Conservation (phyloP, 148 eudicot species). For the Silene latifolia region DNA sequence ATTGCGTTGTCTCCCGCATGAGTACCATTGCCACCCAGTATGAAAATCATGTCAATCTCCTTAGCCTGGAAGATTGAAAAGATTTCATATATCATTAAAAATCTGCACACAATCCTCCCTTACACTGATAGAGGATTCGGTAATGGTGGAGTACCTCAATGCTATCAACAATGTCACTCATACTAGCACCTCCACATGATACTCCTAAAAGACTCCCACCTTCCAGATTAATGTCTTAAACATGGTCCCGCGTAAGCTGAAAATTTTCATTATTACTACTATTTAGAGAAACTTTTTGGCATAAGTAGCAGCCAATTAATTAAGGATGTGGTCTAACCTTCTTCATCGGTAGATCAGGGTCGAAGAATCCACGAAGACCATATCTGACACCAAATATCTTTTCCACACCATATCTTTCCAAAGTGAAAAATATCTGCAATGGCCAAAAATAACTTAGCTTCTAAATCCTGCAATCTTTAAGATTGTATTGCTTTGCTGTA, state of each 20-base stretch:
- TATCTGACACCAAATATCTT: slow-evolving; percentile 43
- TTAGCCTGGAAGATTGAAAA: slow-evolving; percentile 32
- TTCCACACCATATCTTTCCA: slow-evolving; percentile 48
- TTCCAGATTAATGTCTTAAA: slow-evolving; percentile 49
- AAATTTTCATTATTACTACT: slow-evolving; percentile 5
- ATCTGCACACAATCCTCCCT: background rate
- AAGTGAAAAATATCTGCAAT: slow-evolving; percentile 44
- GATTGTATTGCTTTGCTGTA: background rate
- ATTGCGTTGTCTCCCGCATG: too few species aligned
- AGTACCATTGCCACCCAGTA: too few species aligned
- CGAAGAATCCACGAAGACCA: slow-evolving; percentile 48
- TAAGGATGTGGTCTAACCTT: slow-evolving; percentile 32
- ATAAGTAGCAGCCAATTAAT: slow-evolving; percentile 4
- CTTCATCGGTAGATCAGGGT: slow-evolving; percentile 44
- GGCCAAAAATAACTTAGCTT: slow-evolving; percentile 8
- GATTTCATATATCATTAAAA: background rate
- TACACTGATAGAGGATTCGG: background rate
- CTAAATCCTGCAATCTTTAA: background rate
- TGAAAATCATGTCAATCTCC: slow-evolving; percentile 47
- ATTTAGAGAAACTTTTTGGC: background rate
- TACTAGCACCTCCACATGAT: slow-evolving; percentile 52
- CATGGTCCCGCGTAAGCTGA: slow-evolving; percentile 46
- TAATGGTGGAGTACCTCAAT: slow-evolving; percentile 36
- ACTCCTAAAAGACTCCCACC: slow-evolving; percentile 53
- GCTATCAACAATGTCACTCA: slow-evolving; percentile 41